A percentile compares a stretch with the other conserved stretches of the same genome.
These are phyloP conservation scores for Dentipellis fragilis DNA, from an alignment of 768 basidiomycete species.

Conservation along the genomic window DNA sequence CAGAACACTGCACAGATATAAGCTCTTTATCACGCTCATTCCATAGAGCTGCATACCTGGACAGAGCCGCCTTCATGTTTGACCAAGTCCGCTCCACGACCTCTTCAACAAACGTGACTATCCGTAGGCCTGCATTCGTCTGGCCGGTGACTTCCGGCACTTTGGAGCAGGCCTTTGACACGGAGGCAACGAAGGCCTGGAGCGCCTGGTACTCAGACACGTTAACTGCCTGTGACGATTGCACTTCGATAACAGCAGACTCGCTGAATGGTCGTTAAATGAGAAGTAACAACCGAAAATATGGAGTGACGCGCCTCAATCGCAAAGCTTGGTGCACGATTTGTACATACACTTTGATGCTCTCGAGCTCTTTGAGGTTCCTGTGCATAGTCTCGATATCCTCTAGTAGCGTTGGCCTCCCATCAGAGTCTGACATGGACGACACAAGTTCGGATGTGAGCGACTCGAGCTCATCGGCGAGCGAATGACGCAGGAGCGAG, in stretches of 20 bases:
- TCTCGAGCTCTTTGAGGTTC: slow-evolving; percentile 66
- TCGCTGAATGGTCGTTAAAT: slow-evolving; percentile 33
- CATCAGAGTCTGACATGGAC: slow-evolving; percentile 35
- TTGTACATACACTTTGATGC: slow-evolving; percentile 66
- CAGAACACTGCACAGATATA: slow-evolving; percentile 39
- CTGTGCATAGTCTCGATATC: slow-evolving; percentile 75
- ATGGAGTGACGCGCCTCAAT: slow-evolving; percentile 45
- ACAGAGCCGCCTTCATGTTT: slow-evolving; percentile 58
- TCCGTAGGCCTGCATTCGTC: slow-evolving; percentile 35
- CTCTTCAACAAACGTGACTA: slow-evolving; percentile 51
- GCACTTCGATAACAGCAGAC: slow-evolving; percentile 43
- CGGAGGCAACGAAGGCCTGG: slow-evolving; percentile 46
- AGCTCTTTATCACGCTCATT: slow-evolving; percentile 1
- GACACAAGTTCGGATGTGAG: slow-evolving; percentile 59
- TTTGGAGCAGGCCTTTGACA: slow-evolving; percentile 32
- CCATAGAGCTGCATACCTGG: slow-evolving; percentile 31
- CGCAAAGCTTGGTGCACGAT: slow-evolving; percentile 61
- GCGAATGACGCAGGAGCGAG: slow-evolving; percentile 63
- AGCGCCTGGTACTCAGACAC: slow-evolving; percentile 47
- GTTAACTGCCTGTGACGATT: slow-evolving; percentile 31
- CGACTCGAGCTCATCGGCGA: slow-evolving; percentile 68
- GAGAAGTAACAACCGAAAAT: neutral
- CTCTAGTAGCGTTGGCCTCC: slow-evolving; percentile 61
- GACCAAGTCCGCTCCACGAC: slow-evolving; percentile 69
- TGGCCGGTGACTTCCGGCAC: slow-evolving; percentile 37